phyloP scores from a whole-genome alignment of 768 basidiomycete genomes.

The Suillus variegatus region DNA sequence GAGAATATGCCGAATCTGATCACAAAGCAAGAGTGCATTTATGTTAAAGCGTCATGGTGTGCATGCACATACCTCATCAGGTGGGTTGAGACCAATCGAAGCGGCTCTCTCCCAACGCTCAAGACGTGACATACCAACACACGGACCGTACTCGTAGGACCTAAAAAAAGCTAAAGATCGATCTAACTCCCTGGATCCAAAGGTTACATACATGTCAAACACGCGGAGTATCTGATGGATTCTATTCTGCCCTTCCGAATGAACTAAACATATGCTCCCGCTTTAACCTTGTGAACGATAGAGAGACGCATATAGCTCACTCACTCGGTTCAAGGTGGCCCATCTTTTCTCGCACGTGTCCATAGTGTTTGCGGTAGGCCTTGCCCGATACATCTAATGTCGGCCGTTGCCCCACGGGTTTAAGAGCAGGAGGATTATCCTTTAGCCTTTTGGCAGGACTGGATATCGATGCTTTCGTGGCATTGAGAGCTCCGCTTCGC shows the following conservation, averaged over 20 bases:
- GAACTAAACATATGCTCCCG: constrained; percentile 49
- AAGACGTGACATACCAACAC: constrained; percentile 74
- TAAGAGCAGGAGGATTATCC: constrained; percentile 7
- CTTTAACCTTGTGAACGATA: not conserved
- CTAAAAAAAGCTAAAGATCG: constrained; percentile 34
- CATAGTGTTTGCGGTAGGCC: constrained; percentile 53
- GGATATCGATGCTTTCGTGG: constrained; percentile 18
- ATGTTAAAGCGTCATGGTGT: not conserved
- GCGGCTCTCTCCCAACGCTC: constrained; percentile 88
- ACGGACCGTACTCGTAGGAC: constrained; percentile 80
- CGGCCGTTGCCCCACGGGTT: constrained; percentile 15
- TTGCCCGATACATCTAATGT: constrained; percentile 47
- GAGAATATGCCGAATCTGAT: constrained; percentile 78
- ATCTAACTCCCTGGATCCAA: not conserved
- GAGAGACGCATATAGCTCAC: constrained; percentile 26
- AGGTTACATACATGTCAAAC: constrained; percentile 66
- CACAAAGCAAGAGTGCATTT: constrained; percentile 3
- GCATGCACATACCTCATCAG: constrained; percentile 57
- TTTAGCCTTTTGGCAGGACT: constrained; percentile 3
- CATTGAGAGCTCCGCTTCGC: constrained; percentile 21
- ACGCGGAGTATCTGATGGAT: constrained; percentile 73
- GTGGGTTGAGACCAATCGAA: constrained; percentile 77
- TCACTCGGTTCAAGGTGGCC: constrained; percentile 60
- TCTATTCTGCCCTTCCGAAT: constrained; percentile 58
- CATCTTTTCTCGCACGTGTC: constrained; percentile 51